Base-by-base conservation (phyloP, 1,139 yeast species). In the Blastobotrys proliferans region DNA sequence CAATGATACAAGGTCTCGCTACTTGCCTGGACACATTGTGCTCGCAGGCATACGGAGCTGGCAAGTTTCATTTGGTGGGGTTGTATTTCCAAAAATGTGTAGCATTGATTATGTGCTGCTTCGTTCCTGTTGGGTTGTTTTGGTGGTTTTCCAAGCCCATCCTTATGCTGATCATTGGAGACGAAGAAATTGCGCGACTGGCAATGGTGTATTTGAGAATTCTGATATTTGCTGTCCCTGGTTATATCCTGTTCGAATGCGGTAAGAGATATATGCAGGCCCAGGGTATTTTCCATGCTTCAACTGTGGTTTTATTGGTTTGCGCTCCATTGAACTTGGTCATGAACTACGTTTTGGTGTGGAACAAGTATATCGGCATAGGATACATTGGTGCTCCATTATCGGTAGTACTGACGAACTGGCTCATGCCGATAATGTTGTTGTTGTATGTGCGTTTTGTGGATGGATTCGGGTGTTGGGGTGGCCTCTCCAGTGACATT, bases 201-300 rank as follows among this genome's bases (percentile, higher is more conserved):
- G 82, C 95, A 0, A 72, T 81, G 32, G 59, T 66, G 34, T 87
- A 83, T 58, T 69, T 87, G 43, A 69, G 84, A 48, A 70, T 82
- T 3, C 66, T 83, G 51, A 73, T 82, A 3, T 56, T 78, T 10
- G 95, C 94, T 4, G 90, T 84, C 0, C 95, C 95, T 0, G 88
- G 85, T 0, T 86, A 84, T 60, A 83, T 86, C 26, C 64, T 82
- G 30, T 87, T 87, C 62, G 95, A 87, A 60, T 79, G 81, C 55
- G 77, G 84, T 24, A 86, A 87, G 59, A 70, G 94, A 48, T 87
- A 78, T 57, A 66, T 87, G 46, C 96, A 87, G 63, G 90, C 94
- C 1, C 96, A 87, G 61, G 95, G 95, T 4, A 83, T 87, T 19
- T 87, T 86, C 68, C 92, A 84, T 57, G 95, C 95, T 0, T 85